Evolutionary conservation across 371 early-diverging fungal species (phyloP).

Genomic region (Quaeritorhiza haematococci): DNA sequence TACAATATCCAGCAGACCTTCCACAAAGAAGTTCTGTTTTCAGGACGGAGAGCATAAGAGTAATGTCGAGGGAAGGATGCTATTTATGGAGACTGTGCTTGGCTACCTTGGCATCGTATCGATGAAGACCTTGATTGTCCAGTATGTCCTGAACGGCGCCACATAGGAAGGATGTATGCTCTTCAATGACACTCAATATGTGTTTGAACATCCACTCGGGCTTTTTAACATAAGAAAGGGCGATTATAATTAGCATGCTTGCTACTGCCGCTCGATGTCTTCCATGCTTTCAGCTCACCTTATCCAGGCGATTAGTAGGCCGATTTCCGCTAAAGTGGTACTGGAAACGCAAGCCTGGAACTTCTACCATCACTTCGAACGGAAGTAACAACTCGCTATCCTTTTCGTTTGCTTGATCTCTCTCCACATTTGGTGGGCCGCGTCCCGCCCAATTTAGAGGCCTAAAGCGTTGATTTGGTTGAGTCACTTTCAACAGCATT

Average conservation of each 20-base stretch:
- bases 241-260: background rate
- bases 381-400: too few relatives aligned
- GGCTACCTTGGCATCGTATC: constrained; percentile 44
- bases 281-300: constrained; percentile 15
- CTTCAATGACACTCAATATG: constrained; percentile 57
- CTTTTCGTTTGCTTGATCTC: too few relatives aligned
- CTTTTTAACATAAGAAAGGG: constrained; percentile 17
- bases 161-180: constrained; percentile 54
- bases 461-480: too few relatives aligned
- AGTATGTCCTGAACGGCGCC: constrained; percentile 49
- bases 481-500: too few relatives aligned
- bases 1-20: constrained; percentile 54
- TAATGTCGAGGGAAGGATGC: background rate
- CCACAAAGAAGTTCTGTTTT: constrained; percentile 66
- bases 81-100: background rate
- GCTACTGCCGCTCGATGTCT: background rate
- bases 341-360: constrained; percentile 69
- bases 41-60: background rate
- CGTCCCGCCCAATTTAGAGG: too few relatives aligned
- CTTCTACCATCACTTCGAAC: too few relatives aligned
- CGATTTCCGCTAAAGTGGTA: constrained; percentile 75
- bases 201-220: constrained; percentile 83
- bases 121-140: constrained; percentile 34
- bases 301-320: constrained; percentile 76
- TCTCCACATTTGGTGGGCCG: too few relatives aligned